phyloP scores from a whole-genome alignment of 2,329 filamentous ascomycete species.

The Cryphonectria naterciae region DNA sequence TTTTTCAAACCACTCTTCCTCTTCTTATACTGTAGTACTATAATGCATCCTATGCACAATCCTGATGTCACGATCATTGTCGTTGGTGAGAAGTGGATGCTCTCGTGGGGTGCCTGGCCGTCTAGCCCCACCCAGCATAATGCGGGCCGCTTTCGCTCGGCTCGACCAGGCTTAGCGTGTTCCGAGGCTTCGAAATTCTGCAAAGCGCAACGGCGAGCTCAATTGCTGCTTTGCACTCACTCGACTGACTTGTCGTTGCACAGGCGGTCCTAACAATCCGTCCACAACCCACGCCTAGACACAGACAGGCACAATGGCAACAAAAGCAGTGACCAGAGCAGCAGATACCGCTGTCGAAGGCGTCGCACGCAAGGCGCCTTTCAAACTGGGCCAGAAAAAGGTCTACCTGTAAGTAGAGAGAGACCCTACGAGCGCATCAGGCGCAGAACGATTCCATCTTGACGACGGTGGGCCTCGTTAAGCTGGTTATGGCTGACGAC shows the following conservation, averaged over 20 bases:
- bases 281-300: not conserved
- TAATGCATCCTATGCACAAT: not conserved
- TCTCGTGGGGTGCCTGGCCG: constrained; percentile 4
- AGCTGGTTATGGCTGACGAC: not conserved
- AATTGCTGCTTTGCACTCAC: not conserved
- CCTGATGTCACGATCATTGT: not conserved
- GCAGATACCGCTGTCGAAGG: constrained; percentile 34
- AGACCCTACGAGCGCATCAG: not conserved
- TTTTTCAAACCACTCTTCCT: not conserved
- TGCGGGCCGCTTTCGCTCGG: constrained; percentile 15
- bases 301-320: constrained; percentile 20
- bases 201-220: constrained; percentile 11
- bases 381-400: constrained; percentile 57
- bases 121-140: constrained; percentile 11
- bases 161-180: constrained; percentile 14
- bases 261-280: constrained; percentile 7
- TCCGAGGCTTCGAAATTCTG: constrained; percentile 16
- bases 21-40: not conserved
- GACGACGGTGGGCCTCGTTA: not conserved
- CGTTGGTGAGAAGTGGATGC: constrained; percentile 4
- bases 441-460: not conserved
- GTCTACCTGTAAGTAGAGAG: constrained; percentile 55
- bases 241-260: constrained; percentile 10
- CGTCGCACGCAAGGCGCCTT: constrained; percentile 45
- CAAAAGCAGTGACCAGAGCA: constrained; percentile 38